Conservation (phyloP, 352 stramenopile genomes). For the Phytophthora ramorum region DNA sequence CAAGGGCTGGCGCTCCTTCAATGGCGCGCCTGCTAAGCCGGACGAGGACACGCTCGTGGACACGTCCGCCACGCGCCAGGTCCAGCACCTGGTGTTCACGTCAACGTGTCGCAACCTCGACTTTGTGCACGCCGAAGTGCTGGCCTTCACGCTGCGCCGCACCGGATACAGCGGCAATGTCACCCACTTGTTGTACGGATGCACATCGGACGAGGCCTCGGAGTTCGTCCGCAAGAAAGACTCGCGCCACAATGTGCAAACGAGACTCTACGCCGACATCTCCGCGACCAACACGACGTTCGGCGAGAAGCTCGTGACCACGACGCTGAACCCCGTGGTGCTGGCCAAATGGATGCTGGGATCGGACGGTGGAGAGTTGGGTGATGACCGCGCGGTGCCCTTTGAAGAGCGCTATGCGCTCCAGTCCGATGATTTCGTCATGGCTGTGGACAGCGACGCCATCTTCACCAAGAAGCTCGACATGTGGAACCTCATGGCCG, state of each 20-base stretch:
- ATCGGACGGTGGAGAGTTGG: conserved; percentile 27
- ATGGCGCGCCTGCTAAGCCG: conserved; percentile 12
- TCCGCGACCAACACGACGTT: conserved; percentile 44
- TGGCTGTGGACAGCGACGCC: conserved; percentile 82
- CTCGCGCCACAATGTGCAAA: conserved; percentile 48
- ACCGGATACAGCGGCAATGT: conserved; percentile 64
- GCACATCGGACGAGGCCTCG: conserved; percentile 42
- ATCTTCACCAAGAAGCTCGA: conserved; percentile 86
- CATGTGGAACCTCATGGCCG: conserved; percentile 70
- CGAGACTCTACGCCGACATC: conserved; percentile 51
- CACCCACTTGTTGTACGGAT: conserved; percentile 82
- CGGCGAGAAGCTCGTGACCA: conserved; percentile 66
- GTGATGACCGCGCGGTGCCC: conserved; percentile 14
- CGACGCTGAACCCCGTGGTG: conserved; percentile 64
- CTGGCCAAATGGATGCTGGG: conserved; percentile 65
- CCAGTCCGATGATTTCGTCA: conserved; percentile 69
- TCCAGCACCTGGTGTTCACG: conserved; percentile 79
- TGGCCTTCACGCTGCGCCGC: conserved; percentile 69
- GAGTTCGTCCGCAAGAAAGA: conserved; percentile 62
- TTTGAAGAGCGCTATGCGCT: conserved; percentile 48
- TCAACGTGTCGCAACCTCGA: conserved; percentile 72
- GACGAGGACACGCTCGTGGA: conserved; percentile 33
- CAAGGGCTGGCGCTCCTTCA: conserved; percentile 30
- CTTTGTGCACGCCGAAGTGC: conserved; percentile 71
- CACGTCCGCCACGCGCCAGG: conserved; percentile 53